Evolutionary conservation across 768 basidiomycete genomes (phyloP), one percentile per base, ranked within the genome.

Genomic region (Lactarius sanguifluus): DNA sequence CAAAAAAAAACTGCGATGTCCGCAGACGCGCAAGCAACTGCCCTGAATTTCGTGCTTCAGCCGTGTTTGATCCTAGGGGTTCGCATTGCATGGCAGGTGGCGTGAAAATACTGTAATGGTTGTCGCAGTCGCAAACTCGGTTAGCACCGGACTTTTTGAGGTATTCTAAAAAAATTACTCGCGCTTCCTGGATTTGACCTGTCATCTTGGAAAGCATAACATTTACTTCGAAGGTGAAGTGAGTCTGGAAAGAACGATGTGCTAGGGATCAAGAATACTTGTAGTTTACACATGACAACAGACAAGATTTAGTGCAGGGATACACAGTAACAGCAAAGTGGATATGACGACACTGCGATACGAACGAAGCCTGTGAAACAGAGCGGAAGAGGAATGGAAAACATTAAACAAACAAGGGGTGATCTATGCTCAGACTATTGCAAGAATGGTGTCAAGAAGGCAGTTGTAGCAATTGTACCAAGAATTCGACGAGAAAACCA

Each of bases 151-250:
- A 61, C 61, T 41, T 57, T 40, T 62, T 40, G 47, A 23, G 59
- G 61, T 56, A 61, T 56, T 54, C 55, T 47, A 40, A 38, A 43
- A 40, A 57, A 54, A 64, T 47, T 64, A 23, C 32, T 45, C 16
- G 23, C 38, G 57, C 66, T 55, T 59, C 57, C 63, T 56, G 52
- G 40, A 34, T 36, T 28, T 64, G 57, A 8, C 36, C 30, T 20
- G 54, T 59, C 66, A 57, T 62, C 63, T 40, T 67, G 32, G 66
- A 67, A 62, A 67, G 66, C 64, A 63, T 64, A 63, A 56, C 58
- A 55, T 43, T 64, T 64, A 59, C 62, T 67, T 64, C 58, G 61
- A 56, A 58, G 41, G 20, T 56, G 47, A 64, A 67, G 25, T 67
- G 38, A 67, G 32, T 50, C 47, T 23, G 30, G 32, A 28, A 25